Conservation (phyloP, 306 rosid genomes). For the Prosopis cineraria region DNA sequence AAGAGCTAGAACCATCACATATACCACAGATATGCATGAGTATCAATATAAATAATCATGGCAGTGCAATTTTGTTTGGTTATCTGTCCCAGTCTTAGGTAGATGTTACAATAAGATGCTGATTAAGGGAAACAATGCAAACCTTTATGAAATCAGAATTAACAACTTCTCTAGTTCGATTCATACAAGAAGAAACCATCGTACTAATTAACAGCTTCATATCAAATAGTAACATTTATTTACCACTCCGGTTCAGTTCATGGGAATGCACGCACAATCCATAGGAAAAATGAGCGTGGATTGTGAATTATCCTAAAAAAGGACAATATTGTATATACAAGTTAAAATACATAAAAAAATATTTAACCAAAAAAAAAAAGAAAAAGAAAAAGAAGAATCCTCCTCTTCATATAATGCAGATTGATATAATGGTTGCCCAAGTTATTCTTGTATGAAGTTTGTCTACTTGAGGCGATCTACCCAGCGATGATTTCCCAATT, state of each 20-base stretch:
- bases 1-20: conserved; percentile 18
- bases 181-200: not conserved
- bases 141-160: not conserved
- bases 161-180: not conserved
- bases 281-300: too few species aligned
- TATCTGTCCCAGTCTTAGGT: not conserved
- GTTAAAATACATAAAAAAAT: not conserved
- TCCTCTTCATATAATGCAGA: not conserved
- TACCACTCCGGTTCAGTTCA: not conserved
- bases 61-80: not conserved
- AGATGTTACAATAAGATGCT: not conserved
- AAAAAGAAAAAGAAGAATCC: not conserved
- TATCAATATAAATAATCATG: conserved; percentile 17
- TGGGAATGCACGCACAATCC: not conserved
- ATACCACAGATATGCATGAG: conserved; percentile 12
- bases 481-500: conserved; percentile 66
- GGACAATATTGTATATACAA: not conserved
- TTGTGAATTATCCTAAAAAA: too few species aligned
- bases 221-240: not conserved
- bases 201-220: not conserved
- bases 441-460: conserved; percentile 11
- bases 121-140: conserved; percentile 12
- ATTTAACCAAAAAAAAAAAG: not conserved
- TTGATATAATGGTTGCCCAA: not conserved
- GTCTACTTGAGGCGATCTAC: conserved; percentile 64